Base-by-base conservation (phyloP, 2,329 filamentous ascomycete genomes). In the Penicillium sclerotiorum region DNA sequence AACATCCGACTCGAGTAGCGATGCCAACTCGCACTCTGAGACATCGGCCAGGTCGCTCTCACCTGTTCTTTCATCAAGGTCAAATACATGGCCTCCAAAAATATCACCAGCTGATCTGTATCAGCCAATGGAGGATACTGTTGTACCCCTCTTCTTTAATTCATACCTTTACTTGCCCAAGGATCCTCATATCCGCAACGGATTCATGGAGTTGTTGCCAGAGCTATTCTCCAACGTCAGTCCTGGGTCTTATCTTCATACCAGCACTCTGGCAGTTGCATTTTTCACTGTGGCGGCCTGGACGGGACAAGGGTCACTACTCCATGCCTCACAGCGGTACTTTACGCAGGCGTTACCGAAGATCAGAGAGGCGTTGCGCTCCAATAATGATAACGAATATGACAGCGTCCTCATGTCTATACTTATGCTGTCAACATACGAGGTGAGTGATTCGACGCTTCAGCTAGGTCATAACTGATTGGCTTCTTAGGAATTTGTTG, bases 121-220 rank as follows among this genome's bases (percentile, higher is more conserved):
- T 18, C 50, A 59, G 0, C 60, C 62, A 1, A 46, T 63, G 52
- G 64, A 66, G 44, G 59, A 62, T 23, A 64, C 56, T 1, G 60
- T 67, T 8, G 52, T 61, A 8, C 53, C 64, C 0, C 39, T 66
- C 4, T 66, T 64, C 27, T 66, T 67, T 42, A 66, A 64, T 43
- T 66, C 63, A 4, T 66, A 60, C 44, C 36, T 67, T 5, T 65
- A 63, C 38, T 47, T 60, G 2, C 63, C 60, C 1, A 58, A 58
- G 27, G 65, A 64, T 28, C 61, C 59, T 8, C 47, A 63, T 2
- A 56, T 65, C 3, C 45, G 55, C 8, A 51, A 55, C 25, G 63
- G 65, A 1, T 65, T 65, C 32, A 61, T 67, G 62, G 64, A 66
- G 7, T 49, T 65, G 13, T 42, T 67, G 15, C 65, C 65, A 0